Evolutionary conservation across 2,329 filamentous ascomycete genomes (phyloP).

Genomic region (Neopestalotiopsis clavispora): DNA sequence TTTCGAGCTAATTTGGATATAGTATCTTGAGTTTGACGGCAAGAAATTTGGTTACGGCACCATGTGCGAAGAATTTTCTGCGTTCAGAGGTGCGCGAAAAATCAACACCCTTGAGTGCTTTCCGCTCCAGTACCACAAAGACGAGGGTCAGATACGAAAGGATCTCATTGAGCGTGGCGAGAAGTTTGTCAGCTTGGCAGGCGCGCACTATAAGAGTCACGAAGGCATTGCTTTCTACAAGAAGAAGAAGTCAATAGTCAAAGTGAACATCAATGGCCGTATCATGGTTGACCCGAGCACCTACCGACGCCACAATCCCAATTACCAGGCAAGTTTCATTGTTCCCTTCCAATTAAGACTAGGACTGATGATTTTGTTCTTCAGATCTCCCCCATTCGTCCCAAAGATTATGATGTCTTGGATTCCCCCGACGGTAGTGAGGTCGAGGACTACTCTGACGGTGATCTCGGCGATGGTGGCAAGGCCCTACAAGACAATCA

Average conservation of each 20-base stretch:
- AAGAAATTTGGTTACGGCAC: conserved; percentile 81
- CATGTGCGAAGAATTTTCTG: conserved; percentile 70
- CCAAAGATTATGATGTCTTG: conserved; percentile 69
- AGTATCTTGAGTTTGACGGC: conserved; percentile 87
- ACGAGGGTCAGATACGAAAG: conserved; percentile 66
- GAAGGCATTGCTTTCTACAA: conserved; percentile 87
- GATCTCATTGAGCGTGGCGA: conserved; percentile 80
- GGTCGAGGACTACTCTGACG: conserved; percentile 44
- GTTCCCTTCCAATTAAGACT: not conserved
- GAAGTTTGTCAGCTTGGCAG: conserved; percentile 80
- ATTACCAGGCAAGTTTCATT: conserved; percentile 60
- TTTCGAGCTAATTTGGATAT: conserved; percentile 21
- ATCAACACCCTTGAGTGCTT: conserved; percentile 81
- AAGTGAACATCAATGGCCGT: conserved; percentile 84
- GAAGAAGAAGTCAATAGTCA: conserved; percentile 74
- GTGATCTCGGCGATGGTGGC: conserved; percentile 24
- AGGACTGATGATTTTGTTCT: not conserved
- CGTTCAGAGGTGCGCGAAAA: conserved; percentile 81
- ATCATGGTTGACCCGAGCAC: conserved; percentile 87
- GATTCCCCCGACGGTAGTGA: conserved; percentile 50
- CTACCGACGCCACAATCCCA: conserved; percentile 84
- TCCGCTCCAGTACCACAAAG: conserved; percentile 80
- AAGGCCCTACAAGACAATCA: conserved; percentile 37
- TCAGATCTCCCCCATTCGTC: conserved; percentile 71
- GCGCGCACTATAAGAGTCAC: conserved; percentile 82